phyloP scores from a whole-genome alignment of 805 yeast genomes.

The Candida nanaspora region DNA sequence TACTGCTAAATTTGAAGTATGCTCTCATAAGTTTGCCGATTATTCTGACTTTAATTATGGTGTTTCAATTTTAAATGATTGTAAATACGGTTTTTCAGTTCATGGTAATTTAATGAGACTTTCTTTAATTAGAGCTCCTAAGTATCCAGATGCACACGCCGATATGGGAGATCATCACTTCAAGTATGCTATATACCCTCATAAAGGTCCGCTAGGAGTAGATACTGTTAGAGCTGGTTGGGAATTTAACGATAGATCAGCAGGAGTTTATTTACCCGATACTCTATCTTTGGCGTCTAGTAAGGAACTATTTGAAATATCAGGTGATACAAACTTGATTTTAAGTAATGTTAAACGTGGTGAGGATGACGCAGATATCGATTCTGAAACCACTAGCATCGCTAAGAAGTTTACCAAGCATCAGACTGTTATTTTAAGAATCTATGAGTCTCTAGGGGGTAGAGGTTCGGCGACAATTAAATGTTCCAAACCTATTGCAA shows the following conservation, averaged over 20 bases:
- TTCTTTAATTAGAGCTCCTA: conserved; percentile 82
- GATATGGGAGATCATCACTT: conserved; percentile 88
- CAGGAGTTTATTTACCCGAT: conserved; percentile 6
- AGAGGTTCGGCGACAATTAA: conserved; percentile 44
- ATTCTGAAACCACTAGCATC: conserved; percentile 29
- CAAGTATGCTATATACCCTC: conserved; percentile 82
- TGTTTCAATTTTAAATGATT: conserved; percentile 74
- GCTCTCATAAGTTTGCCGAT: conserved; percentile 92
- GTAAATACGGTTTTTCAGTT: conserved; percentile 86
- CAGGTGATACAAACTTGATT: conserved; percentile 54
- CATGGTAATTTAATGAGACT: conserved; percentile 91
- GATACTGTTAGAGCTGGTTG: conserved; percentile 69
- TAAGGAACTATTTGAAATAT: conserved; percentile 17
- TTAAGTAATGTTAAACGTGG: conserved; percentile 79
- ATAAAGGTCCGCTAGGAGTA: conserved; percentile 54
- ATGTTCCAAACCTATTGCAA: conserved; percentile 36
- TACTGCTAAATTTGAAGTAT: conserved; percentile 91
- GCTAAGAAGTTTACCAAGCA: conserved; percentile 39
- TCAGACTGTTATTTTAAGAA: conserved; percentile 57
- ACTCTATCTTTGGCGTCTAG: neutral
- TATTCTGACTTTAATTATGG: conserved; percentile 84
- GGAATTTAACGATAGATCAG: conserved; percentile 60
- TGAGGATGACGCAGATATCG: conserved; percentile 66
- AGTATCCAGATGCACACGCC: conserved; percentile 90
- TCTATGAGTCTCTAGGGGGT: conserved; percentile 90